Conservation (phyloP, 257 asterid species). For the Fraxinus americana region DNA sequence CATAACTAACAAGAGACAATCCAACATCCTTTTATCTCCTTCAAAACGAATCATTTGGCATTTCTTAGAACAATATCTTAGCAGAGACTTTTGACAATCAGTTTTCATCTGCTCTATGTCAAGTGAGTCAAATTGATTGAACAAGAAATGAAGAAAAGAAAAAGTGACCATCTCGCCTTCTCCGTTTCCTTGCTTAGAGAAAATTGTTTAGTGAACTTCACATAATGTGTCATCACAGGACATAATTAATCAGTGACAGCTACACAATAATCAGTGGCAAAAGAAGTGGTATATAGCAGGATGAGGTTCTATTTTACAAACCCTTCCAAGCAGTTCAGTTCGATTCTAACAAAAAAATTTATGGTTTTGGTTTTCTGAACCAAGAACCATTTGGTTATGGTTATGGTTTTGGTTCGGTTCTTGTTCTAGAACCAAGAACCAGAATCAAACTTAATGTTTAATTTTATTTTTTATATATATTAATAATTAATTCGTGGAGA, state of each 20-base stretch:
- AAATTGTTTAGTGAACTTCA: background rate
- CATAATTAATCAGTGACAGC: background rate
- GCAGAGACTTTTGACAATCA: background rate
- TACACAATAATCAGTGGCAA: background rate
- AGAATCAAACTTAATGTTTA: too few species aligned
- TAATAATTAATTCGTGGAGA: too few species aligned
- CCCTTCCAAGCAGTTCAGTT: background rate
- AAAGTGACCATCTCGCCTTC: background rate
- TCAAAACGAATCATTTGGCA: background rate
- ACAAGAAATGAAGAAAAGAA: background rate
- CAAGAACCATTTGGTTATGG: too few species aligned
- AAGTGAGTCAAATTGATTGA: background rate
- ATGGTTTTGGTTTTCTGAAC: too few species aligned
- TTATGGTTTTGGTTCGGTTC: too few species aligned
- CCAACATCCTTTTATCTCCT: background rate
- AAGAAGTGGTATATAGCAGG: background rate
- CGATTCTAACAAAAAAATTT: too few species aligned
- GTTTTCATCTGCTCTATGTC: background rate
- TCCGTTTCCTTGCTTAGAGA: background rate
- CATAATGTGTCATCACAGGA: background rate
- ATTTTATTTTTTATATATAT: too few species aligned
- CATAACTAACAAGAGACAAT: background rate
- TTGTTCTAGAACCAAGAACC: too few species aligned
- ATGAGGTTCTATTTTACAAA: background rate
- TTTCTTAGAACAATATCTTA: background rate